Evolutionary conservation across 2,329 filamentous ascomycete genomes (phyloP), one percentile per base, ranked within the genome.

Genomic region (Fusarium denticulatum): DNA sequence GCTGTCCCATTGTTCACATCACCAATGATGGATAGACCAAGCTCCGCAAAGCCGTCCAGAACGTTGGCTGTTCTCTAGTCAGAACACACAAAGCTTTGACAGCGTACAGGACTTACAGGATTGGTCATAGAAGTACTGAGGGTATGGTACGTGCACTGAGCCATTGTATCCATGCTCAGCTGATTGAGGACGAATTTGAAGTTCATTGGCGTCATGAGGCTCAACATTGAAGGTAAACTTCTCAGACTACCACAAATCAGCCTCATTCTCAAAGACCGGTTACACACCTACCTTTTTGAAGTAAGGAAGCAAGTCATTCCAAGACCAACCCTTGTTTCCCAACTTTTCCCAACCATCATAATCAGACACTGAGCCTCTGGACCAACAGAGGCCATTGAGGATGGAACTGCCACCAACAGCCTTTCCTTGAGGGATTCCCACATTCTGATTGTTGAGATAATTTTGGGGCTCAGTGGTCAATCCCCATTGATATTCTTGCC

Each of bases 261-360:
- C 22, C 18, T 34, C 32, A 7, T 34, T 13, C 15, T 37, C 12
- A 4, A 13, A 7, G 6, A 11, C 22, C 18, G 5, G 34, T 20
- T 42, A 12, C 11, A 43, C 7, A 6, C 28, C 36, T 47, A 81
- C 83, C 77, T 85, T 86, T 40, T 81, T 82, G 66, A 87, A 83
- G 60, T 86, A 87, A 0, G 82, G 84, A 7, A 84, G 78, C n/a
- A 87, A 37, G 26, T 71, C 74, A 16, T 77, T 69, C 79, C 76
- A 80, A 11, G 83, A 78, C 79, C 83, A 86, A 6, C 83, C 85
- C 1, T 81, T 75, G 43, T 86, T 85, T 0, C 85, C 86, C 4
- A 88, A 74, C 6, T 77, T 76, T 40, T 80, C 80, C 86, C 86
- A 88, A 3, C 80, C 78, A 55, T 86, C 79, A 52, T 86, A 85